Evolutionary conservation across 1,139 yeast species (phyloP).

Genomic region (Pichia sp.): DNA sequence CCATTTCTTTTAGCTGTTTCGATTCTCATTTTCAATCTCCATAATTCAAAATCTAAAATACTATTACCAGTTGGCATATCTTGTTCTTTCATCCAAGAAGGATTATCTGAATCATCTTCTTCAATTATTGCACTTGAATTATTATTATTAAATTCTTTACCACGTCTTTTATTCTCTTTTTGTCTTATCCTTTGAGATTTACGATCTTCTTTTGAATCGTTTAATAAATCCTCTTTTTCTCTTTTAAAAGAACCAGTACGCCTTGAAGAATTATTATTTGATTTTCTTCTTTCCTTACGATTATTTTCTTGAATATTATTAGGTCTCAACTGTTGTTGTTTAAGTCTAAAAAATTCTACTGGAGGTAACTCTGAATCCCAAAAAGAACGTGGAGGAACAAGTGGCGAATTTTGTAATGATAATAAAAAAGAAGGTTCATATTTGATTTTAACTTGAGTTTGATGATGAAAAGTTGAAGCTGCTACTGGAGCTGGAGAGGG

Average conservation of each 20-base stretch:
- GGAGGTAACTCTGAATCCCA: conserved; percentile 12
- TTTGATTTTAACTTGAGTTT: background rate
- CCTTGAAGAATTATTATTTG: conserved; percentile 11
- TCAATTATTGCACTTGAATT: conserved; percentile 3
- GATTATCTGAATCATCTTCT: conserved; percentile 40
- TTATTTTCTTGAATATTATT: background rate
- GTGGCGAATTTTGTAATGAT: conserved; percentile 34
- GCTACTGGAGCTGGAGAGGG: too few relatives aligned
- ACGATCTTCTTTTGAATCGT: conserved; percentile 11
- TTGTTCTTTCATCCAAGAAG: conserved; percentile 46
- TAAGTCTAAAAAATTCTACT: conserved; percentile 13
- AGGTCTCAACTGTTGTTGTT: background rate
- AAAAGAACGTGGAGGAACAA: conserved; percentile 14
- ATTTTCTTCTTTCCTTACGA: conserved; percentile 7
- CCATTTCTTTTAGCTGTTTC: conserved; percentile 52
- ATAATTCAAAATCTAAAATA: conserved; percentile 63
- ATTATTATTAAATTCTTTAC: conserved; percentile 1
- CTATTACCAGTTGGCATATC: conserved; percentile 43
- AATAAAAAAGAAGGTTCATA: conserved; percentile 30
- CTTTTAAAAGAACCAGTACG: conserved; percentile 14
- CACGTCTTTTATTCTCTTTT: conserved; percentile 16
- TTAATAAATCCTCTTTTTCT: background rate
- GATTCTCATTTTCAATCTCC: conserved; percentile 57
- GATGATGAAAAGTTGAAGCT: too few relatives aligned
- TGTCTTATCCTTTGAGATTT: conserved; percentile 16